Conservation (phyloP, 176 grass and related monocot species). For the Phyllostachys edulis region DNA sequence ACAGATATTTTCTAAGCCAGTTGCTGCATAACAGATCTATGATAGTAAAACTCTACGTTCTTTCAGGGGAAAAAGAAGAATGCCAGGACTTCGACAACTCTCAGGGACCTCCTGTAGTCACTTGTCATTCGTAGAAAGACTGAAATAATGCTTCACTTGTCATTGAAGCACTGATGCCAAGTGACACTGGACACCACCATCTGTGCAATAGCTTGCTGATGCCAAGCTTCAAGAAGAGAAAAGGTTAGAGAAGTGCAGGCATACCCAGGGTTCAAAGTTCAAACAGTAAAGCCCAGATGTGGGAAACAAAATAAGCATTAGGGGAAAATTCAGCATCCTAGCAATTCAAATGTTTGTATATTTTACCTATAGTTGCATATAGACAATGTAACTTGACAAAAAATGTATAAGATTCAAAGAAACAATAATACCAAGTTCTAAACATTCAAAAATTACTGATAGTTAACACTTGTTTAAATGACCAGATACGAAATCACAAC, state of each 20-base stretch:
- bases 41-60: no score
- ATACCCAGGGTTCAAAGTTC: slow-evolving; percentile 3
- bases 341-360: slow-evolving; percentile 3
- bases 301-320: background rate
- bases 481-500: background rate
- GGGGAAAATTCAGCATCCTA: background rate
- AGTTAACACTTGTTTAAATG: background rate
- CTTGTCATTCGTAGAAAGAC: background rate
- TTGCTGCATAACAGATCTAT: background rate
- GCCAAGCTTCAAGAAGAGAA: background rate
- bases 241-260: background rate
- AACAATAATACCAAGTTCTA: background rate
- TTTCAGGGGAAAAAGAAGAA: slow-evolving; percentile 33
- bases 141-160: background rate
- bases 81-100: slow-evolving; percentile 16
- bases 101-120: slow-evolving; percentile 39
- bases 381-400: slow-evolving; percentile 1
- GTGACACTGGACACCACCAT: background rate
- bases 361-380: background rate
- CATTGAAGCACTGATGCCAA: background rate
- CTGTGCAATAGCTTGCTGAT: background rate
- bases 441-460: background rate
- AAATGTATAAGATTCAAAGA: background rate
- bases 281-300: background rate
- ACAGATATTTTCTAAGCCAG: background rate